A percentile compares a stretch with the other conserved stretches of the same genome.
Conservation (phyloP, 2,329 filamentous ascomycete genomes). For the Lachnellula willkommii region DNA sequence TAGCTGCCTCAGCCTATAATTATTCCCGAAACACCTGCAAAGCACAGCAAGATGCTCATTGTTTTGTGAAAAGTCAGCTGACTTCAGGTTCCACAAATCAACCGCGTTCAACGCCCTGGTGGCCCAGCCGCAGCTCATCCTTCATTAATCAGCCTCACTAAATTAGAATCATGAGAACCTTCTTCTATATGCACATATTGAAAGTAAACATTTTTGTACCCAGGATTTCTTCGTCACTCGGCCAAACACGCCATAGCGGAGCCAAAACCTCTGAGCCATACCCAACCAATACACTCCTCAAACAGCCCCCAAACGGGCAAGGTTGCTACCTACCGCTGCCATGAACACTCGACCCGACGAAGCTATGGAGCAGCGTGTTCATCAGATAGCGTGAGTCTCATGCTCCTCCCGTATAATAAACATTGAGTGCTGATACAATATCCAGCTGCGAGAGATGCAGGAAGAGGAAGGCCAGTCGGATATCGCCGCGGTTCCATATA, state of each 20-base stretch:
- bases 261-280: not conserved
- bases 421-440: not conserved
- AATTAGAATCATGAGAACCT: too few species aligned
- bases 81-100: too few species aligned
- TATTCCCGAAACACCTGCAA: too few species aligned
- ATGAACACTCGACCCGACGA: constrained; percentile 5
- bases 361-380: constrained; percentile 11
- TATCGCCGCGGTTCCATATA: not conserved
- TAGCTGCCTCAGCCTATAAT: constrained; percentile 15
- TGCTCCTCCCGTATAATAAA: not conserved
- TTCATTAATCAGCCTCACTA: too few species aligned
- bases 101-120: too few species aligned
- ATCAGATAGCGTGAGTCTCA: constrained; percentile 10
- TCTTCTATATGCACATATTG: too few species aligned
- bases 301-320: not conserved
- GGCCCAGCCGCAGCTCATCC: too few species aligned
- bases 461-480: constrained; percentile 36
- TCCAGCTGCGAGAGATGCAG: constrained; percentile 41
- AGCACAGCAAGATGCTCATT: too few species aligned
- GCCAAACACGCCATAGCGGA: not conserved
- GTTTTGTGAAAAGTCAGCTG: too few species aligned
- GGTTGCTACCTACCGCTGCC: not conserved
- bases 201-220: too few species aligned
- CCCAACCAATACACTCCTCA: not conserved
- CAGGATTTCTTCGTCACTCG: too few species aligned